Evolutionary conservation across 2,329 filamentous ascomycete species (phyloP).

Genomic region (Xylariaceae sp.): DNA sequence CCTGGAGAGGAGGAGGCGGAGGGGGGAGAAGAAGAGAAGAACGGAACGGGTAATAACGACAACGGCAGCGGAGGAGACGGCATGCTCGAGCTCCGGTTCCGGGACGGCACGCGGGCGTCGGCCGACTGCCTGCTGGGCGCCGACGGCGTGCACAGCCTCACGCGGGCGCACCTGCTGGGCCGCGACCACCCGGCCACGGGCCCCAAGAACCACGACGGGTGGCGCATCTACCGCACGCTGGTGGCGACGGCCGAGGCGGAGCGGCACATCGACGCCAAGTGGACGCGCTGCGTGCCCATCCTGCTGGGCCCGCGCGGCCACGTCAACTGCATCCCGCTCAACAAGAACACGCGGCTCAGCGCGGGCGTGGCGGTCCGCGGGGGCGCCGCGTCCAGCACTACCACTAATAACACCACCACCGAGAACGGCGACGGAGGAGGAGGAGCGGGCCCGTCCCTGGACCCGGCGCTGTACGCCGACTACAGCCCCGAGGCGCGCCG

Average conservation of each 20-base stretch:
- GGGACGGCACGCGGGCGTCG: conserved; percentile 16
- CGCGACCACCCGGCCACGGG: conserved; percentile 19
- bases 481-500: conserved; percentile 24
- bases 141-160: conserved; percentile 27
- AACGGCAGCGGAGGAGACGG: neutral
- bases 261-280: conserved; percentile 20
- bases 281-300: conserved; percentile 25
- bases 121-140: conserved; percentile 28
- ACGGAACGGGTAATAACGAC: too few relatives aligned
- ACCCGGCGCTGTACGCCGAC: conserved; percentile 20
- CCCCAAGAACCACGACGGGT: conserved; percentile 26
- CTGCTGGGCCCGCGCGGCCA: conserved; percentile 25
- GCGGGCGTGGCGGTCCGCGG: conserved; percentile 26
- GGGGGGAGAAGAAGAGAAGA: too few relatives aligned
- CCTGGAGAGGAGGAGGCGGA: neutral
- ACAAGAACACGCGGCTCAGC: conserved; percentile 25
- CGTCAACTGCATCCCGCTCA: conserved; percentile 27
- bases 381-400: too few relatives aligned
- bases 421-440: neutral
- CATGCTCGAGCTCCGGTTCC: conserved; percentile 15
- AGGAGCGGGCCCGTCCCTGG: conserved; percentile 12
- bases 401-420: too few relatives aligned
- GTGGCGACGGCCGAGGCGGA: conserved; percentile 19
- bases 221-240: conserved; percentile 24
- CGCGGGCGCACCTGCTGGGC: conserved; percentile 24